Conservation (phyloP, 2,329 filamentous ascomycete genomes). For the Rosellinia necatrix region DNA sequence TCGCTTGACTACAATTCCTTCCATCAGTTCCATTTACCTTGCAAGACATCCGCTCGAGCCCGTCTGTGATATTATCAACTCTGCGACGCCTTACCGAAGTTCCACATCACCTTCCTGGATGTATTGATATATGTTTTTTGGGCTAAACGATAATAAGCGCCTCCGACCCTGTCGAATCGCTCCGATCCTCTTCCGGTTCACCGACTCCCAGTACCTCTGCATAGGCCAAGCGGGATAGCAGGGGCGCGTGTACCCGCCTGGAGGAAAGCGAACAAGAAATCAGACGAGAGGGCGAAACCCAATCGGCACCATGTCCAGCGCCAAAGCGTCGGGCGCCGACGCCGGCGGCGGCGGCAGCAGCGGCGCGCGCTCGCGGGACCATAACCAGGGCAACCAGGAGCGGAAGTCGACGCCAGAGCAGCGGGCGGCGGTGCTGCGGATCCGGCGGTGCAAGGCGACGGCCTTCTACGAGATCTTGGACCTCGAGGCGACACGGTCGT, state of each 20-base stretch:
- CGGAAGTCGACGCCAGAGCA: conserved; percentile 87
- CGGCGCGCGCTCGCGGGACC: conserved; percentile 60
- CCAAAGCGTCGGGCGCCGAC: conserved; percentile 60
- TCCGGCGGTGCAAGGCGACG: conserved; percentile 80
- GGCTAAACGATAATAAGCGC: neutral
- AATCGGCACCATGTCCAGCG: conserved; percentile 49
- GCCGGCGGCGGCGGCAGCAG: conserved; percentile 45
- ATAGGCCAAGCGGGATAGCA: neutral
- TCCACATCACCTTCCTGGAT: too few species aligned
- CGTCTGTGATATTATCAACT: too few species aligned
- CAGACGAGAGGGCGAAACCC: neutral
- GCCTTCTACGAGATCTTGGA: conserved; percentile 96
- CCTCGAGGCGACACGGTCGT: conserved; percentile 60
- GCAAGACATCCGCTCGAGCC: too few species aligned
- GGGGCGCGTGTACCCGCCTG: too few species aligned
- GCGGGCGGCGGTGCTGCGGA: conserved; percentile 86
- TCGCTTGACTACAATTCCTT: neutral
- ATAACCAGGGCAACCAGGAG: conserved; percentile 77
- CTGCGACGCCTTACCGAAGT: too few species aligned
- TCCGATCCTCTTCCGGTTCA: neutral
- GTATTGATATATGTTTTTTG: neutral
- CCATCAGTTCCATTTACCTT: too few species aligned
- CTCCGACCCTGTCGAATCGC: neutral
- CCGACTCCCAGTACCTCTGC: neutral
- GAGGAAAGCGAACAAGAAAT: neutral